Percentiles rank a stretch among this genome's conserved stretches.
phyloP scores from a whole-genome alignment of 805 yeast species.

The Limtongia smithiae region DNA sequence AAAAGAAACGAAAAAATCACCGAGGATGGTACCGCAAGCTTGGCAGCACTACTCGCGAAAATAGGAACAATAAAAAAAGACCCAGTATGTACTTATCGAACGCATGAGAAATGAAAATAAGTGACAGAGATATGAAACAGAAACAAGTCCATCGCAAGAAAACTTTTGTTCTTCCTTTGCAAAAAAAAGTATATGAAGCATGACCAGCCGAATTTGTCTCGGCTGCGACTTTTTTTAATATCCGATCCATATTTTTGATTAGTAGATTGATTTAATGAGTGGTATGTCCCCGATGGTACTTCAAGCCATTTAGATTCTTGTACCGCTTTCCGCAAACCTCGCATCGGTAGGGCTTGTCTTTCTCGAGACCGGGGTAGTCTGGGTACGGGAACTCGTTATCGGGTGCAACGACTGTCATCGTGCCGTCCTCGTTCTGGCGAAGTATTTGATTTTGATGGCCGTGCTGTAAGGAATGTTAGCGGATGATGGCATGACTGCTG shows the following conservation, averaged over 20 bases:
- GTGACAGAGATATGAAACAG: background rate
- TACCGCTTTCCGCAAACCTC: constrained; percentile 97
- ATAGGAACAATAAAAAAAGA: constrained; percentile 2
- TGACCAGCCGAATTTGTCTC: background rate
- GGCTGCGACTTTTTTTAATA: background rate
- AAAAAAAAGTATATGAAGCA: constrained; percentile 2
- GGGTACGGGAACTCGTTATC: constrained; percentile 74
- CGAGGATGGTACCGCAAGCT: background rate
- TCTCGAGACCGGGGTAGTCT: constrained; percentile 91
- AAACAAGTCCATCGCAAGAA: constrained; percentile 2
- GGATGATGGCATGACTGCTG: background rate
- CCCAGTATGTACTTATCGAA: no score
- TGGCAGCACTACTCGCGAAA: background rate
- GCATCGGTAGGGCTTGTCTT: constrained; percentile 97
- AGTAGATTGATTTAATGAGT: constrained; percentile 72
- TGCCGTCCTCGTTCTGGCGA: constrained; percentile 88
- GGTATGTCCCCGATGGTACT: constrained; percentile 97
- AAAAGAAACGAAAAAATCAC: constrained; percentile 1
- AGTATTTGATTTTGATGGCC: constrained; percentile 96
- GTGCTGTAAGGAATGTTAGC: constrained; percentile 35
- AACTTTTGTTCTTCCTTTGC: constrained; percentile 21
- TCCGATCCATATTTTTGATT: background rate
- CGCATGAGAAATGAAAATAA: background rate
- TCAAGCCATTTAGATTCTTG: constrained; percentile 91
- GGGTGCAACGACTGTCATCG: constrained; percentile 89